These are phyloP conservation scores for Sporisorium reilianum DNA, from an alignment of 1,284 basidiomycete genomes.

Conservation along the genomic window DNA sequence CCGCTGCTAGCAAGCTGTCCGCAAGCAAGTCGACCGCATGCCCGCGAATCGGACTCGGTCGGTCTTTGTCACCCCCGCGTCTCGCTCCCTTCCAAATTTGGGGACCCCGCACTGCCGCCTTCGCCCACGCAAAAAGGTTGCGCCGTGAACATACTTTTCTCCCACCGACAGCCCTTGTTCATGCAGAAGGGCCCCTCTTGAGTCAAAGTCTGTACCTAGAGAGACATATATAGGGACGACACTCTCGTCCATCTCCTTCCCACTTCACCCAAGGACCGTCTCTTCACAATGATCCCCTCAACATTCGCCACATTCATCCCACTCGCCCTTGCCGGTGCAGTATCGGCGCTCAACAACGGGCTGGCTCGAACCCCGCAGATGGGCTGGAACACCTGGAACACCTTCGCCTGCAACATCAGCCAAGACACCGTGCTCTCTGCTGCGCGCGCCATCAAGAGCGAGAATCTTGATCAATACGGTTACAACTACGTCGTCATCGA, in stretches of 20 bases:
- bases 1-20: neutral
- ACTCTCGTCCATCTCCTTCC: neutral
- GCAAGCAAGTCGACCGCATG: neutral
- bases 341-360: constrained; percentile 24
- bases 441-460: constrained; percentile 65
- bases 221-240: neutral
- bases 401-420: constrained; percentile 63
- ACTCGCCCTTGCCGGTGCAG: constrained; percentile 14
- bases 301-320: constrained; percentile 20
- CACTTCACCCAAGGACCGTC: neutral
- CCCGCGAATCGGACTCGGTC: constrained; percentile 8
- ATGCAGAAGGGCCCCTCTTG: too few species aligned
- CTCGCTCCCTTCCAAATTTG: neutral
- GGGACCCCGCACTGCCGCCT: constrained; percentile 11
- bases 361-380: constrained; percentile 33
- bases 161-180: too few species aligned
- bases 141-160: too few species aligned
- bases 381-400: constrained; percentile 65
- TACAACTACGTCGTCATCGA: constrained; percentile 62
- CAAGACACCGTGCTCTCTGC: constrained; percentile 64
- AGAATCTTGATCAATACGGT: constrained; percentile 51
- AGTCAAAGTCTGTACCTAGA: neutral
- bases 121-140: too few species aligned
- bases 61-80: constrained; percentile 1
- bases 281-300: constrained; percentile 10